Base-by-base conservation (phyloP, 345 rosid genomes). In the Garcia nutans region DNA sequence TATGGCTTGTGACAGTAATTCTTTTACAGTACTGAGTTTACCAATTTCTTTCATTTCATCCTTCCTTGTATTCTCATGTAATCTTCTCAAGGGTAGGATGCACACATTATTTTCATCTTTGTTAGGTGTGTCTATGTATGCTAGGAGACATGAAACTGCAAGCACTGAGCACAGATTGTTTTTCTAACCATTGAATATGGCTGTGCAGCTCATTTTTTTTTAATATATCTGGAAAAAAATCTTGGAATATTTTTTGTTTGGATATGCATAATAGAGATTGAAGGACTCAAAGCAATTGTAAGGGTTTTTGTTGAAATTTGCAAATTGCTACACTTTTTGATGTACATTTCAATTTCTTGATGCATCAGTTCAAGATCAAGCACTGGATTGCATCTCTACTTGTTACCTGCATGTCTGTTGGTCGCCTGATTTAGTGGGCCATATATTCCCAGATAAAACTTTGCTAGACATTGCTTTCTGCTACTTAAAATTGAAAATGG, bases 1-100 rank as follows among this genome's bases (percentile, higher is more conserved):
- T 90, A 85, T n/a, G 56, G 49, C 76, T 75, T 69, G 12, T 49
- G 52, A 52, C 12, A 3, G 1, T 12, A 37, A n/a, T 64, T 63
- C 49, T 70, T 79, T 57, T 62, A 49, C 26, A 10, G 49, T 42
- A 69, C 0, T 23, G 55, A 19, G 71, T 78, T 70, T 37, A 37
- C 44, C 13, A 20, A 41, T 73, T 41, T 57, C 8, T 22, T 3
- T 44, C 8, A 13, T 52, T 37, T 8, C 54, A 33, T 56, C 41
- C 55, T 58, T 76, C 49, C 55, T 22, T 65, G 52, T 15, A 44
- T 42, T 26, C 49, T 42, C 70, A 66, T 44, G 10, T 16, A 50
- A 12, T 20, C 37, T 66, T 24, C 70, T 8, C 10, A 13, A 20
- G 52, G 7, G 15, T 68, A 23, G 37, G 56, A 67, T 67, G 9